Evolutionary conservation across 139 green algal genomes (phyloP), one percentile per base, ranked within the genome.

Genomic region (Chlorella sp.): DNA sequence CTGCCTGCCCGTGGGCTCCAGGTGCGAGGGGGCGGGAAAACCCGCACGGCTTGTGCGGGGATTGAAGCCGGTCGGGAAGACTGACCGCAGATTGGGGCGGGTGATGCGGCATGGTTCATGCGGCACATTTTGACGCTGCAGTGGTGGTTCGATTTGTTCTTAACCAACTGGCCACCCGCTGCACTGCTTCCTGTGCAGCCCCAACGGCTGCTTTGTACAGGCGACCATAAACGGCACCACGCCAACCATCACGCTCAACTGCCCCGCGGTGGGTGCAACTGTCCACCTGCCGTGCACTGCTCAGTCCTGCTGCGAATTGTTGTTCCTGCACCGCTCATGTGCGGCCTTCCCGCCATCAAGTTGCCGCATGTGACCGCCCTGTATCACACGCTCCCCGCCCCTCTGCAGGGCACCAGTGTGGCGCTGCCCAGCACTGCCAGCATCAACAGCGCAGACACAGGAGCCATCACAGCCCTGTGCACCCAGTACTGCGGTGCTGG

Each of bases 1-100:
- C 46, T 89, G 86, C 46, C 41, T 89, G 40, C 72, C 73, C 19
- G 56, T 30, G 9, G 64, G 43, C 64, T 34, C 40, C 32, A 51
- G 22, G 36, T 60, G 51, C 24, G 51, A 16, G 51, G 2, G 16
- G 51, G 11, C 11, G 46, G 7, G 7, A n/a, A n/a, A n/a, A n/a
- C n/a, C n/a, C n/a, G n/a, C n/a, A n/a, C n/a, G n/a, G n/a, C n/a
- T n/a, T n/a, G n/a, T n/a, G n/a, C n/a, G n/a, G n/a, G n/a, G n/a
- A n/a, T n/a, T n/a, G n/a, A n/a, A n/a, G n/a, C n/a, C n/a, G n/a
- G n/a, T n/a, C n/a, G n/a, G n/a, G n/a, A n/a, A n/a, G n/a, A n/a
- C n/a, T n/a, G n/a, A n/a, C n/a, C n/a, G n/a, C n/a, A n/a, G n/a
- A n/a, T n/a, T n/a, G n/a, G n/a, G n/a, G n/a, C n/a, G n/a, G n/a